A percentile compares a stretch with the other conserved stretches of the same genome.
Conservation (phyloP, 2,329 filamentous ascomycete genomes). For the Ascochyta lentis region DNA sequence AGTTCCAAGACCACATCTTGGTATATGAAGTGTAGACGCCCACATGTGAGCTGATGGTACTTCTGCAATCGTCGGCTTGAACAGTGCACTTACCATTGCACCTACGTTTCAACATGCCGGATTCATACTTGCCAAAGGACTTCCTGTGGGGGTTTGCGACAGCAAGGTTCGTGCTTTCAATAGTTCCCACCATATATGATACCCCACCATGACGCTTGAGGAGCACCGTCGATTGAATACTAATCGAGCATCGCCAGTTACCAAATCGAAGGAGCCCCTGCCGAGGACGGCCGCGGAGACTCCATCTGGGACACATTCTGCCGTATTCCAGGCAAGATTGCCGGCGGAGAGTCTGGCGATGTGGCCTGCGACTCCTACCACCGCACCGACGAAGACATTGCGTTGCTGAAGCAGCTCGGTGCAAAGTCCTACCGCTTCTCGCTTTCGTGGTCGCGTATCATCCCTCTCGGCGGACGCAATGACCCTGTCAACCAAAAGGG, state of each 20-base stretch:
- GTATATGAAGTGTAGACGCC: conserved; percentile 45
- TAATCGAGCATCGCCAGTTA: conserved; percentile 64
- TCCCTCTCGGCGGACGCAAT: conserved; percentile 81
- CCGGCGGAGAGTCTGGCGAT: conserved; percentile 75
- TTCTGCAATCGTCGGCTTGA: conserved; percentile 14
- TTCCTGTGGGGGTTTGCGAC: conserved; percentile 53
- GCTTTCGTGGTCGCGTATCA: conserved; percentile 81
- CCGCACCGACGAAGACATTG: conserved; percentile 77
- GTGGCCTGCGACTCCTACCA: conserved; percentile 89
- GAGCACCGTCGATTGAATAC: conserved; percentile 19
- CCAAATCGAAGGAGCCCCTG: conserved; percentile 80
- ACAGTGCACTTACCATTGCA: conserved; percentile 13
- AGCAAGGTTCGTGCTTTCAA: conserved; percentile 46
- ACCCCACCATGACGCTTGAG: conserved; percentile 31
- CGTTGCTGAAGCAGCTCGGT: conserved; percentile 75
- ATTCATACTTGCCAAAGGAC: conserved; percentile 48
- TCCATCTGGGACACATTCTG: conserved; percentile 95
- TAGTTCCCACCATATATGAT: conserved; percentile 19
- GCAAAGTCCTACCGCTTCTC: conserved; percentile 84
- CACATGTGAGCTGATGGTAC: conserved; percentile 15
- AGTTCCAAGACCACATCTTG: conserved; percentile 14
- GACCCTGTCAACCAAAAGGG: conserved; percentile 83
- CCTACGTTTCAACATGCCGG: conserved; percentile 38
- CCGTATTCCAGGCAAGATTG: conserved; percentile 80
- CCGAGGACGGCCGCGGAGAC: conserved; percentile 78